Conservation (phyloP, 2,329 filamentous ascomycete genomes). For the Pleurostoma richardsiae region DNA sequence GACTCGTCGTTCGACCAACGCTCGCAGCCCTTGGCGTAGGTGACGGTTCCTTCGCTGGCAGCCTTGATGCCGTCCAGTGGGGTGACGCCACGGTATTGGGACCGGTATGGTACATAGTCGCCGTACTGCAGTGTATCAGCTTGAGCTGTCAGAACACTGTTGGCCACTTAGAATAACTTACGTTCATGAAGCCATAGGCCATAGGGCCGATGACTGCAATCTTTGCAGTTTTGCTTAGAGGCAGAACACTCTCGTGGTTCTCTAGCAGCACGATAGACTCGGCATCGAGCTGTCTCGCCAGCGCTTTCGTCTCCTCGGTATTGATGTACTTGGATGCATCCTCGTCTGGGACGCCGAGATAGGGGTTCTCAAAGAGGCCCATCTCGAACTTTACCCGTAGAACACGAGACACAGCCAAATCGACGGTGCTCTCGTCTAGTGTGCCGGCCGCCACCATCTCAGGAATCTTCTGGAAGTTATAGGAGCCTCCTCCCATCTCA, state of each 20-base stretch:
- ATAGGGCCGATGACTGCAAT: slow-evolving; percentile 73
- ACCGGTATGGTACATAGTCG: slow-evolving; percentile 65
- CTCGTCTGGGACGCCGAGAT: slow-evolving; percentile 49
- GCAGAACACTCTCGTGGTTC: slow-evolving; percentile 48
- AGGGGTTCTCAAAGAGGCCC: slow-evolving; percentile 69
- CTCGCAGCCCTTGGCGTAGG: slow-evolving; percentile 66
- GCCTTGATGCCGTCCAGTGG: slow-evolving; percentile 64
- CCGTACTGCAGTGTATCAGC: slow-evolving; percentile 43
- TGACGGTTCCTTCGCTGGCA: slow-evolving; percentile 54
- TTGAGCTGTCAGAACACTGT: background rate
- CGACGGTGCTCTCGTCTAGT: slow-evolving; percentile 53
- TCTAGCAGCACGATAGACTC: slow-evolving; percentile 60
- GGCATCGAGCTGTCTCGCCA: slow-evolving; percentile 58
- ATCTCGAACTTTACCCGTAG: slow-evolving; percentile 64
- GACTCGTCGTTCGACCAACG: slow-evolving; percentile 67
- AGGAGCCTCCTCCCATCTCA: slow-evolving; percentile 74
- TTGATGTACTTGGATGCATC: slow-evolving; percentile 57
- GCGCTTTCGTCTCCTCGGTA: slow-evolving; percentile 49
- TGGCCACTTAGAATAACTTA: slow-evolving; percentile 22
- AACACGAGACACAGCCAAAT: slow-evolving; percentile 61
- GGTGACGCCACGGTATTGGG: slow-evolving; percentile 61
- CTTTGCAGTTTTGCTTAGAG: slow-evolving; percentile 57
- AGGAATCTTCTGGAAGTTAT: slow-evolving; percentile 64
- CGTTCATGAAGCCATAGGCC: slow-evolving; percentile 66
- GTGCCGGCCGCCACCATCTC: slow-evolving; percentile 57